Conservation (phyloP, 257 asterid species). For the Thymus mandschuricus region DNA sequence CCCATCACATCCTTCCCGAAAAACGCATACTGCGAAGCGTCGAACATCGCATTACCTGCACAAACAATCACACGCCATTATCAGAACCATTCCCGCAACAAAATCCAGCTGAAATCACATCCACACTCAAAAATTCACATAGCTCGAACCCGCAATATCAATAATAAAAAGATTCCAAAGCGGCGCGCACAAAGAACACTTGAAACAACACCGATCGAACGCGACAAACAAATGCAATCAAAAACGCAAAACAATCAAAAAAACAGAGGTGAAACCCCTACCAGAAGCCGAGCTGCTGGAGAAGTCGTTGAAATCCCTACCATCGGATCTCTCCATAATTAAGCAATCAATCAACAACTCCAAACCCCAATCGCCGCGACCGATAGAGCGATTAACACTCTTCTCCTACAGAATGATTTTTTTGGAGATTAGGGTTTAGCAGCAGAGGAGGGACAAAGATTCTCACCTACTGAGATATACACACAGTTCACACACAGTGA, state of each 20-base stretch:
- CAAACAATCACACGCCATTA: constrained; percentile 24
- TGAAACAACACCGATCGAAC: constrained; percentile 18
- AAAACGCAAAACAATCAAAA: neutral
- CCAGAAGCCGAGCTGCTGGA: constrained; percentile 56
- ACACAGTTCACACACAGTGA: constrained; percentile 32
- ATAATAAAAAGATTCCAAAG: constrained; percentile 12
- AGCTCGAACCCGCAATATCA: constrained; percentile 4
- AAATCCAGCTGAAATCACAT: constrained; percentile 22
- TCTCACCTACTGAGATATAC: constrained; percentile 35
- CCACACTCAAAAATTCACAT: neutral
- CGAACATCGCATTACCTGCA: constrained; percentile 68
- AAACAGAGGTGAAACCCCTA: constrained; percentile 29
- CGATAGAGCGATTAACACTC: constrained; percentile 15
- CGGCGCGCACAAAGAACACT: neutral
- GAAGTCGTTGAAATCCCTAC: constrained; percentile 42
- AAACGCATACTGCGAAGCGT: constrained; percentile 87
- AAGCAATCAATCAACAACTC: constrained; percentile 23
- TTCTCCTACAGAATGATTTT: neutral
- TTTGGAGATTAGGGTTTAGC: constrained; percentile 41
- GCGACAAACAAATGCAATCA: constrained; percentile 5
- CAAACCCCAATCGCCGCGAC: constrained; percentile 13
- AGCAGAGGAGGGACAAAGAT: constrained; percentile 35
- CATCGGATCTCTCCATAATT: constrained; percentile 51
- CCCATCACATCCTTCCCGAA: constrained; percentile 67
- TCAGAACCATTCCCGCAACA: constrained; percentile 1